These are phyloP conservation scores for Curvularia sp. DNA, from an alignment of 2,329 filamentous ascomycete genomes.

Conservation along the genomic window DNA sequence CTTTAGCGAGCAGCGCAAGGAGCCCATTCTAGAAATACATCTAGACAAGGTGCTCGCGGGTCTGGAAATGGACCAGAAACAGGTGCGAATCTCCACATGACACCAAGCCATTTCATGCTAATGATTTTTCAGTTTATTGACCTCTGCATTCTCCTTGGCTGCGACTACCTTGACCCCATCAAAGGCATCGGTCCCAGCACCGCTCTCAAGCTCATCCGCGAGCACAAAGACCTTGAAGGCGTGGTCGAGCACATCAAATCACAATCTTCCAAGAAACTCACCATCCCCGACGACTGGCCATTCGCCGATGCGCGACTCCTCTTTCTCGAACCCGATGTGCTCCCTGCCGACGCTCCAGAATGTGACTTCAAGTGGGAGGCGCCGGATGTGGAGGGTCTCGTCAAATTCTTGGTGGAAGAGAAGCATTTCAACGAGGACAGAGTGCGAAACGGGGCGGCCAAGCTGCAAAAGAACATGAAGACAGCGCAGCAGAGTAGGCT, in stretches of 20 bases:
- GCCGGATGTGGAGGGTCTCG: constrained; percentile 86
- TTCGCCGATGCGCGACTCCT: constrained; percentile 89
- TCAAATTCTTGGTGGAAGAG: constrained; percentile 88
- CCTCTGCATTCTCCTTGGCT: constrained; percentile 95
- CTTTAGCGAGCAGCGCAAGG: constrained; percentile 96
- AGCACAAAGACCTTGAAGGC: constrained; percentile 86
- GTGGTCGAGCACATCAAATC: constrained; percentile 82
- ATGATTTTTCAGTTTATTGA: constrained; percentile 78
- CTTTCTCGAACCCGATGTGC: constrained; percentile 91
- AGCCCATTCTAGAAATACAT: constrained; percentile 95
- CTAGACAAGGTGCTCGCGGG: constrained; percentile 86
- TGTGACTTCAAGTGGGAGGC: constrained; percentile 99
- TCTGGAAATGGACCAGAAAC: constrained; percentile 82
- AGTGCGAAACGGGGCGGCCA: constrained; percentile 77
- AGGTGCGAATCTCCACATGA: constrained; percentile 62
- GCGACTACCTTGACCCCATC: constrained; percentile 96
- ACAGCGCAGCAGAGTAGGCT: constrained; percentile 87
- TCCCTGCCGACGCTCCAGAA: constrained; percentile 78
- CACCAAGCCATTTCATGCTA: constrained; percentile 13
- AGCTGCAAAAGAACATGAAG: constrained; percentile 90
- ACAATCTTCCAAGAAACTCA: constrained; percentile 73
- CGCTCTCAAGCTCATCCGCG: constrained; percentile 90
- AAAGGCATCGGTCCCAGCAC: constrained; percentile 93
- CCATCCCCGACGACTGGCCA: constrained; percentile 95
- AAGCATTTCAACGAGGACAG: constrained; percentile 98